Evolutionary conservation across 176 grass and related monocot genomes (phyloP).

Genomic region (Aegilops tauschii): DNA sequence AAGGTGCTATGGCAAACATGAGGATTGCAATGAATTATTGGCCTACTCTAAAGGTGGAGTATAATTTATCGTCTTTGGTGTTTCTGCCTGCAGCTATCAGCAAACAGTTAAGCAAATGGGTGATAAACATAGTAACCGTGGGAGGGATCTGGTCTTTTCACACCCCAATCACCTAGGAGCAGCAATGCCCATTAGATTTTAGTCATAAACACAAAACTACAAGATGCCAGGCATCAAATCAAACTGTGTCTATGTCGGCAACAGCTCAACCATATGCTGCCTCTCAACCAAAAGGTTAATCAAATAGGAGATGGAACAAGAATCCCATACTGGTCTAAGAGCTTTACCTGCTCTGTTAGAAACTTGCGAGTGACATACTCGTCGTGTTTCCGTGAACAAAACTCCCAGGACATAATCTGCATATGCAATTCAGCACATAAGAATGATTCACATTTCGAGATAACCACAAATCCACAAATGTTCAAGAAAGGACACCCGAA

Average conservation of each 20-base stretch:
- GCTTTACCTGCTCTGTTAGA: constrained; percentile 77
- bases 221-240: not conserved
- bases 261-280: not conserved
- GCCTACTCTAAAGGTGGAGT: not conserved
- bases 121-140: not conserved
- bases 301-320: constrained; percentile 4
- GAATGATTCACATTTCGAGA: constrained; percentile 40
- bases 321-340: not conserved
- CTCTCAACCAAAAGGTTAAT: not conserved
- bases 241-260: not conserved
- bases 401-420: constrained; percentile 97
- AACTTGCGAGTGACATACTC: constrained; percentile 85
- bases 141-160: not conserved
- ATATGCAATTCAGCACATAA: constrained; percentile 28
- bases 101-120: not conserved
- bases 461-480: constrained; percentile 19
- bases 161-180: not conserved
- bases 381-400: constrained; percentile 80
- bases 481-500: not conserved
- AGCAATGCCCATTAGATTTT: not conserved
- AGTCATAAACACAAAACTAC: not conserved
- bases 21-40: not conserved
- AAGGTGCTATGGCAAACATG: not conserved
- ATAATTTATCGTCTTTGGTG: not conserved
- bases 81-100: not conserved